Percentiles rank a stretch among this genome's conserved stretches.
phyloP scores from a whole-genome alignment of 2,329 filamentous ascomycete genomes.

The Cryphonectria parasitica region DNA sequence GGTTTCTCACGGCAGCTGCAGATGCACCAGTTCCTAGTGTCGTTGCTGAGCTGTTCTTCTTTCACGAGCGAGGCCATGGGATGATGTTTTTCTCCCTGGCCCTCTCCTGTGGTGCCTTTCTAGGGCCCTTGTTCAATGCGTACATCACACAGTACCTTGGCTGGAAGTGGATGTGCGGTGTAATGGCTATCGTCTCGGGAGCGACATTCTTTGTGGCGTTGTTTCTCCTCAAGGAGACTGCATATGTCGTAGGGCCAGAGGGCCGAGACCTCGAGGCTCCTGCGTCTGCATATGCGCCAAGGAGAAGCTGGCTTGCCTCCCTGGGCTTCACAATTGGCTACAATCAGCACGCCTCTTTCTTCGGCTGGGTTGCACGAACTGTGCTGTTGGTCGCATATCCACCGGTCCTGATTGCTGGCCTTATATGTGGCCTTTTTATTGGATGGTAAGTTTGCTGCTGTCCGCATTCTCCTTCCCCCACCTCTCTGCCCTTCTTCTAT shows the following conservation, averaged over 20 bases:
- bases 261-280: conserved; percentile 8
- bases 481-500: not conserved
- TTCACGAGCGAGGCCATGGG: conserved; percentile 16
- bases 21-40: conserved; percentile 15
- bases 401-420: conserved; percentile 11
- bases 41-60: conserved; percentile 15
- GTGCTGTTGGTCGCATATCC: conserved; percentile 6
- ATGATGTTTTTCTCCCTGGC: conserved; percentile 17
- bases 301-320: conserved; percentile 8
- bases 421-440: conserved; percentile 14
- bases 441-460: conserved; percentile 13
- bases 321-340: conserved; percentile 5
- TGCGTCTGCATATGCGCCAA: not conserved
- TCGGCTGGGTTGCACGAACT: conserved; percentile 10
- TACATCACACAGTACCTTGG: conserved; percentile 18
- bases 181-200: conserved; percentile 10
- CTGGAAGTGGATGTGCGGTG: conserved; percentile 16
- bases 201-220: conserved; percentile 5
- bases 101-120: conserved; percentile 10
- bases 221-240: conserved; percentile 17
- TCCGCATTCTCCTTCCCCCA: not conserved
- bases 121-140: conserved; percentile 15
- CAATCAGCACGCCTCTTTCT: conserved; percentile 13
- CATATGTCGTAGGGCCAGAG: conserved; percentile 8
- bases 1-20: conserved; percentile 6